Base-by-base conservation (phyloP, 441 rosid species). In the Euphorbia celastroides region DNA sequence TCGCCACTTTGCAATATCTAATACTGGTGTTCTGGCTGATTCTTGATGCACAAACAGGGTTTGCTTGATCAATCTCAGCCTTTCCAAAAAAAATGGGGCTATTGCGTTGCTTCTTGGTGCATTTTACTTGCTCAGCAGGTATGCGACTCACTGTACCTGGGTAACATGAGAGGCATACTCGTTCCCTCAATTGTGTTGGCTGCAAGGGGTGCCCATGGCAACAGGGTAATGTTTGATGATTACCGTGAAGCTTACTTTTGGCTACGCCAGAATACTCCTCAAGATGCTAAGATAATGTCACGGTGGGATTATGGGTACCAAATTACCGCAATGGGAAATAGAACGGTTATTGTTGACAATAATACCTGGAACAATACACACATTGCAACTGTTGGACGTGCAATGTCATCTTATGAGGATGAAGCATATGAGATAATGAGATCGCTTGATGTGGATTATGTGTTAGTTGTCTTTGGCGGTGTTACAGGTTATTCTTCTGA, bases 231-330 rank as follows among this genome's bases (percentile, higher is more conserved):
- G 75, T 94, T 94, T 77, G 98, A 94, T 81, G 99, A 94, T 79
- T 94, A 94, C 71, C 99, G 97, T 13, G 99, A 94, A 77, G 97
- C 99, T 27, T 94, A 94, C 80, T 94, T 82, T 79, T 94, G 99
- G 99, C 96, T 94, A 71, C 87, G 89, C 42, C 98, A 92, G 72
- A 94, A 94, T 77, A 94, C 99, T 60, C 97, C 99, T 52, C 82
- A 79, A n/a, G 96, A 94, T 83, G 99, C 99, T 59, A 94, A 94
- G 84, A 82, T 94, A 77, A 94, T 94, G 99, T 94, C 99, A 23
- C 89, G 99, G 99, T 93, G 99, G 99, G 99, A 93, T 84, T 93
- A 93, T 72, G 99, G 99, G 68, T 91, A 93, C 78, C 99, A 94
- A 75, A 94, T 94, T 74, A 94, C 98, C 64, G 99, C 99, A 72